Evolutionary conservation across 169 alveolate species (phyloP).

Genomic region (Babesia bovis): DNA sequence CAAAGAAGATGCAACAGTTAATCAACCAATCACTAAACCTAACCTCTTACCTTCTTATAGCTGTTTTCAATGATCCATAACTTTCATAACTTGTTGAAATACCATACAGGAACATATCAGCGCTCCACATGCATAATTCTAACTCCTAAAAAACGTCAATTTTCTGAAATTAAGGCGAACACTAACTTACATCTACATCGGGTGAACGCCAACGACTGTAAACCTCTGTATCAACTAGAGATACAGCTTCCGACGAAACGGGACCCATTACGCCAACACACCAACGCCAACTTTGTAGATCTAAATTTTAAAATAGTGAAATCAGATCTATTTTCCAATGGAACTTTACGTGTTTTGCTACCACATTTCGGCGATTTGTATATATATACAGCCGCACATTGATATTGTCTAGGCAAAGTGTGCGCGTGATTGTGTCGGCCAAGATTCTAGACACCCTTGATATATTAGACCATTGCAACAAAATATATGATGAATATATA

Average conservation of each 20-base stretch:
- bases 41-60: slow-evolving; percentile 68
- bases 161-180: neutral
- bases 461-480: neutral
- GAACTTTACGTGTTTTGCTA: neutral
- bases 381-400: neutral
- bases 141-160: slow-evolving; percentile 28
- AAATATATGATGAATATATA: neutral
- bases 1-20: too few species aligned
- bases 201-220: slow-evolving; percentile 60
- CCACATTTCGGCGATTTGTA: neutral
- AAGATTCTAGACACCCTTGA: neutral
- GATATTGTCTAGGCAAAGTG: neutral
- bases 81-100: slow-evolving; percentile 42
- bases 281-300: too few species aligned
- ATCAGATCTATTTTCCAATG: neutral
- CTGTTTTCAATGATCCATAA: slow-evolving; percentile 66
- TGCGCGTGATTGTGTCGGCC: slow-evolving; percentile 1
- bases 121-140: slow-evolving; percentile 62
- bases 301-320: neutral
- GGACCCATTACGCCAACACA: slow-evolving; percentile 7
- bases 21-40: too few species aligned
- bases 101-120: slow-evolving; percentile 58
- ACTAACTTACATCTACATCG: slow-evolving; percentile 49
- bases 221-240: slow-evolving; percentile 40
- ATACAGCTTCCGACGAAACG: neutral